Percentiles rank a stretch among this genome's conserved stretches.
These are phyloP conservation scores for Mucor lusitanicus DNA, from an alignment of 371 early-diverging fungal species.

Conservation along the genomic window DNA sequence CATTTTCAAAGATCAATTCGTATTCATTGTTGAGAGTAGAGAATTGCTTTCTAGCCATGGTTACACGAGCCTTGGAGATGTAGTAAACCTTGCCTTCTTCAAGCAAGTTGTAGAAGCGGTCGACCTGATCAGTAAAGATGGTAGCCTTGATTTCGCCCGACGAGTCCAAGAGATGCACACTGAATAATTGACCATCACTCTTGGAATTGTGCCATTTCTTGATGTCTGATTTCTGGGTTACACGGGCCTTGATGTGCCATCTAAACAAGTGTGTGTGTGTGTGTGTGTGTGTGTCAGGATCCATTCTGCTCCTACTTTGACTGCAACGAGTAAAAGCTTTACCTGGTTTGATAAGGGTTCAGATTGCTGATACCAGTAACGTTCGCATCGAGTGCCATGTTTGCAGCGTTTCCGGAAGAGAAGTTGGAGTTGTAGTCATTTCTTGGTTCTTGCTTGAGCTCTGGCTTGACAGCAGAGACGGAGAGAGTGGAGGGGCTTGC, in stretches of 20 bases:
- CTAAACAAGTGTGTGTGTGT: conserved; percentile 10
- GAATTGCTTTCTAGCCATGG: conserved; percentile 87
- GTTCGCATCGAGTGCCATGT: conserved; percentile 37
- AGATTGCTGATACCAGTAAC: conserved; percentile 61
- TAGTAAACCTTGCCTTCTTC: conserved; percentile 85
- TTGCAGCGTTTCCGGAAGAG: conserved; percentile 66
- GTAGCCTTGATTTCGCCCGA: conserved; percentile 92
- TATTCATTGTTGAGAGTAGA: conserved; percentile 87
- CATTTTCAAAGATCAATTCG: conserved; percentile 83
- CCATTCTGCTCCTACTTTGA: background rate
- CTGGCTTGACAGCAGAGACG: background rate
- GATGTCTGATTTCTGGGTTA: conserved; percentile 83
- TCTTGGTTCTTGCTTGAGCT: conserved; percentile 20
- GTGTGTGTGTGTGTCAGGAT: background rate
- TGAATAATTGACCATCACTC: conserved; percentile 90
- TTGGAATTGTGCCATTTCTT: conserved; percentile 77
- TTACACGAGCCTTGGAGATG: conserved; percentile 81
- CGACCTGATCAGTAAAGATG: conserved; percentile 84
- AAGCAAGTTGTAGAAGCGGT: conserved; percentile 70
- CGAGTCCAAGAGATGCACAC: conserved; percentile 85
- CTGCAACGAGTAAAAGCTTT: background rate
- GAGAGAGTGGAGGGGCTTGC: background rate
- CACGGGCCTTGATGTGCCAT: conserved; percentile 93
- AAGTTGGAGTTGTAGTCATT: conserved; percentile 28
- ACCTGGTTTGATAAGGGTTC: conserved; percentile 81